These are phyloP conservation scores for Arctium minus DNA, from an alignment of 129 eudicot genomes.

Conservation along the genomic window DNA sequence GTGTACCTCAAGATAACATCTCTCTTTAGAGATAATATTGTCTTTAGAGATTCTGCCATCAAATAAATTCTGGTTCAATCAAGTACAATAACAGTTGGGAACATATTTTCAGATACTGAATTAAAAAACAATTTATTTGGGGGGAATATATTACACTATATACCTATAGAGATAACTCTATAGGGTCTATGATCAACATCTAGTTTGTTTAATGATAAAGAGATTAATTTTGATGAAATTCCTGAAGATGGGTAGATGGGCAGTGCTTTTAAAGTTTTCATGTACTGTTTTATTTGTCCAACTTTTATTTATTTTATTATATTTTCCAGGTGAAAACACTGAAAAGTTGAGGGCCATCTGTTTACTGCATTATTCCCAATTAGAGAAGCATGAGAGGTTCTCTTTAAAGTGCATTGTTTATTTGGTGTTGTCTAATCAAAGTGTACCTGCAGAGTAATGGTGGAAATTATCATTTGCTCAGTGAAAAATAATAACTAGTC, in stretches of 20 bases:
- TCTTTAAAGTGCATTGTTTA: constrained; percentile 33
- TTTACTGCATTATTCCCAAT: constrained; percentile 39
- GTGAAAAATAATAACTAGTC: constrained; percentile 7
- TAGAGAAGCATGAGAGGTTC: constrained; percentile 38
- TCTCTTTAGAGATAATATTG: background rate
- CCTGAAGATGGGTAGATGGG: constrained; percentile 23
- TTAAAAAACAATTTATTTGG: background rate
- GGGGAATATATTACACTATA: constrained; percentile 3
- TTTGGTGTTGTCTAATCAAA: constrained; percentile 39
- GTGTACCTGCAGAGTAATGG: constrained; percentile 18
- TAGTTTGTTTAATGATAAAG: constrained; percentile 20
- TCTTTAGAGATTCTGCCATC: constrained; percentile 22
- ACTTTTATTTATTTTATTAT: constrained; percentile 14
- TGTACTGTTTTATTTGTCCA: constrained; percentile 12
- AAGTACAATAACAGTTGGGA: constrained; percentile 20
- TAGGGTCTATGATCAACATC: constrained; percentile 27
- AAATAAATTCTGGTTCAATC: constrained; percentile 6
- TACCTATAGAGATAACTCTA: constrained; percentile 9
- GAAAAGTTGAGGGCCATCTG: constrained; percentile 32
- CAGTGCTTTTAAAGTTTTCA: constrained; percentile 23
- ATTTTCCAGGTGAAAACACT: constrained; percentile 39
- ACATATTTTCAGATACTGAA: constrained; percentile 12
- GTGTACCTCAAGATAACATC: constrained; percentile 1
- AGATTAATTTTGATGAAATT: constrained; percentile 26
- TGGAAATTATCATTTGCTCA: constrained; percentile 25